Evolutionary conservation across 1,284 basidiomycete species (phyloP).

Genomic region (Cutaneotrichosporon dermatis): DNA sequence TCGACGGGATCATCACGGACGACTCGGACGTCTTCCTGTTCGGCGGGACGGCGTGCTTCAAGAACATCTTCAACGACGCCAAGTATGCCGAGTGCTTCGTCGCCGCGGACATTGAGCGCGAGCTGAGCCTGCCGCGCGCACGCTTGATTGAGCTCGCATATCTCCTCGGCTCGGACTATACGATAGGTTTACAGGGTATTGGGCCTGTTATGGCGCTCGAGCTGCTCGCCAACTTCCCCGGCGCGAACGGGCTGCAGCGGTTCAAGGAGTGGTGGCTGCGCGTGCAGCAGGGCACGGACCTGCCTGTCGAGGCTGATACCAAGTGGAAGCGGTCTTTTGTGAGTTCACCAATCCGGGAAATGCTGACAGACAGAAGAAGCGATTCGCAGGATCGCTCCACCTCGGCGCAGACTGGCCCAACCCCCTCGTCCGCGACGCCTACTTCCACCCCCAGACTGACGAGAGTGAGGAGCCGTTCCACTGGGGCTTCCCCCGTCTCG

Average conservation of each 20-base stretch:
- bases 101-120: slow-evolving; percentile 74
- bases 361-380: slow-evolving; percentile 65
- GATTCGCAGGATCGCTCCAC: slow-evolving; percentile 71
- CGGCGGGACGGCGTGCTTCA: slow-evolving; percentile 89
- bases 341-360: slow-evolving; percentile 43
- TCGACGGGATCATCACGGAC: slow-evolving; percentile 97
- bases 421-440: slow-evolving; percentile 80
- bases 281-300: slow-evolving; percentile 88
- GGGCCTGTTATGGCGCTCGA: slow-evolving; percentile 98
- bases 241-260: slow-evolving; percentile 70
- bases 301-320: slow-evolving; percentile 62
- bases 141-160: slow-evolving; percentile 86
- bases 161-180: slow-evolving; percentile 94
- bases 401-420: slow-evolving; percentile 83
- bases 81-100: slow-evolving; percentile 98
- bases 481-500: slow-evolving; percentile 94
- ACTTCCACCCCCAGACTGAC: slow-evolving; percentile 85
- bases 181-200: slow-evolving; percentile 85
- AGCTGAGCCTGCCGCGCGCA: slow-evolving; percentile 81
- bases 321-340: slow-evolving; percentile 81
- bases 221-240: slow-evolving; percentile 82
- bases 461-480: slow-evolving; percentile 89
- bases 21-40: slow-evolving; percentile 99
- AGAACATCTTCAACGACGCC: slow-evolving; percentile 99
- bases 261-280: slow-evolving; percentile 94